These are phyloP conservation scores for Pythium folliculosum DNA, from an alignment of 352 stramenopile species.

Conservation along the genomic window DNA sequence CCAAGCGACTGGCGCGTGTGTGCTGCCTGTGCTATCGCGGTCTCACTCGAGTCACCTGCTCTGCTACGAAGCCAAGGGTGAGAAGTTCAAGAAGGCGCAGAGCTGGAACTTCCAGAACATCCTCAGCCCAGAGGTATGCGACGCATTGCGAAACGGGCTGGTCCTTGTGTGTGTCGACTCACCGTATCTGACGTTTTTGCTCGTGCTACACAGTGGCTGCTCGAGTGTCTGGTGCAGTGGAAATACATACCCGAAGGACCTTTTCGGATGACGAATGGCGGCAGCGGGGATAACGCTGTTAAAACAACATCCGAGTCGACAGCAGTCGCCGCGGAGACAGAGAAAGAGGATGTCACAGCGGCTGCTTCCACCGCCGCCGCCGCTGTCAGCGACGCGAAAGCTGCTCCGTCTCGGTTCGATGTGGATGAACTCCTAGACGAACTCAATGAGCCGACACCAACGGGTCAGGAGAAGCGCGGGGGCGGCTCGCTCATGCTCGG, in stretches of 20 bases:
- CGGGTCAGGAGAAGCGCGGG: conserved; percentile 1
- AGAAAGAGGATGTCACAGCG: background rate
- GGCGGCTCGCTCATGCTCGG: background rate
- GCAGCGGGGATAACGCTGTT: background rate
- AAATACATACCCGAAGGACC: conserved; percentile 54
- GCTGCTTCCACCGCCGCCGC: background rate
- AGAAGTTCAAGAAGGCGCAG: conserved; percentile 86
- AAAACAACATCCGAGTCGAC: background rate
- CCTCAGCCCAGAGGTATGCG: conserved; percentile 67
- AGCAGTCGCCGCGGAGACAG: background rate
- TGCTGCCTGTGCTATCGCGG: conserved; percentile 78
- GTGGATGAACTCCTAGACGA: conserved; percentile 35
- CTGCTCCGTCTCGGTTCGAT: conserved; percentile 29
- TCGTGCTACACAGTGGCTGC: conserved; percentile 58
- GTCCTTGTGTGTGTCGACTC: conserved; percentile 1
- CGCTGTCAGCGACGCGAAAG: background rate
- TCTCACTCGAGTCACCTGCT: conserved; percentile 84
- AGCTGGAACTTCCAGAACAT: conserved; percentile 85
- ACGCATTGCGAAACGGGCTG: background rate
- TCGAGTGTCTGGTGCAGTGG: conserved; percentile 71
- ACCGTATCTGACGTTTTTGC: background rate
- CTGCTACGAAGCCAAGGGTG: conserved; percentile 71
- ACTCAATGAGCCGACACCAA: conserved; percentile 26
- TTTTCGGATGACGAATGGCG: conserved; percentile 32
- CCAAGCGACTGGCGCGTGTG: conserved; percentile 79